Percentiles rank a stretch among this genome's conserved stretches.
These are phyloP conservation scores for Citrullus amarus DNA, from an alignment of 306 rosid genomes.

Conservation along the genomic window DNA sequence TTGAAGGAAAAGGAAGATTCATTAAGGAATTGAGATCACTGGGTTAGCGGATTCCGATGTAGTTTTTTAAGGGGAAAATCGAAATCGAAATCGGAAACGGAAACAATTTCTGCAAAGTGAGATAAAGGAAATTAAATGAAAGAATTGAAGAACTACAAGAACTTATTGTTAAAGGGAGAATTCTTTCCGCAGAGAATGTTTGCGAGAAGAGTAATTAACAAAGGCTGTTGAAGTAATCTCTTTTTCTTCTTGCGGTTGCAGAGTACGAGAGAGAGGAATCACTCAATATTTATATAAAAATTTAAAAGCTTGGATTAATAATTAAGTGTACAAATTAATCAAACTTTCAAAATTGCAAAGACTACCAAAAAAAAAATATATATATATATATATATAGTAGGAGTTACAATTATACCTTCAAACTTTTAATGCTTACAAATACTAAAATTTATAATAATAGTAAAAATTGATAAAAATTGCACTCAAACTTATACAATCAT, in stretches of 20 bases:
- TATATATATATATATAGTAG: no score
- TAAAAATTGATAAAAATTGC: no score
- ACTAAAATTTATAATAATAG: no score
- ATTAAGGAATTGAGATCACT: slow-evolving; percentile 20
- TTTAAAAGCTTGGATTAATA: no score
- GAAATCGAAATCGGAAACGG: background rate
- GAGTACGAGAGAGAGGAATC: background rate
- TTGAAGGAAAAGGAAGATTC: slow-evolving; percentile 21
- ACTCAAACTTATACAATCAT: no score
- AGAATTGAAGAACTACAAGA: background rate
- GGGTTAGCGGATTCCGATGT: background rate
- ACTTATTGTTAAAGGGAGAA: background rate
- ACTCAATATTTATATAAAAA: background rate
- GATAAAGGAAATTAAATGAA: background rate
- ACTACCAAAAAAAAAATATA: no score
- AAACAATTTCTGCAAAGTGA: background rate
- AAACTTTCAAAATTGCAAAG: no score
- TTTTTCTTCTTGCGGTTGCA: background rate
- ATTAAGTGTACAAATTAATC: no score
- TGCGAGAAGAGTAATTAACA: background rate
- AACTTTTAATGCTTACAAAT: no score
- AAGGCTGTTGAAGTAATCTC: background rate
- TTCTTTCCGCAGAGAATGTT: background rate
- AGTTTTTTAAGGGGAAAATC: background rate
- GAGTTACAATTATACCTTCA: no score